A percentile compares a stretch with the other conserved stretches of the same genome.
phyloP scores from a whole-genome alignment of 768 basidiomycete species.

The Auriculariales sp. region DNA sequence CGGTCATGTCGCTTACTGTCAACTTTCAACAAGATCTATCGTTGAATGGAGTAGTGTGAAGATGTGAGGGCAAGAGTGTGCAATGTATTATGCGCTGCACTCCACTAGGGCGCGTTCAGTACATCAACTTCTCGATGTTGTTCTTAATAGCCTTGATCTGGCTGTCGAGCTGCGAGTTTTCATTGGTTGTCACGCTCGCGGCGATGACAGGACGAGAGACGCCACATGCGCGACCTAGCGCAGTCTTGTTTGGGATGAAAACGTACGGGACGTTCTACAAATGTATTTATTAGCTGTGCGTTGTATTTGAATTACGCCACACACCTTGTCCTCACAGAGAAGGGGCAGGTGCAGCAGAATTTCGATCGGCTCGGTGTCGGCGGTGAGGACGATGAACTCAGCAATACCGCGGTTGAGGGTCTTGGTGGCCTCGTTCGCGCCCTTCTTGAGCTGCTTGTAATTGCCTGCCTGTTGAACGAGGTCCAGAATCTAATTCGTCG shows the following conservation, averaged over 20 bases:
- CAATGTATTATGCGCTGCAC: neutral
- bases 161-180: constrained; percentile 76
- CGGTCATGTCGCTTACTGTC: too few species aligned
- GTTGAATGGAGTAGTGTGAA: too few species aligned
- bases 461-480: constrained; percentile 90
- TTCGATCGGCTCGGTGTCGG: constrained; percentile 94
- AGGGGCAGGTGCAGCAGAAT: constrained; percentile 94
- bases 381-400: constrained; percentile 93
- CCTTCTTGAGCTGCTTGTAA: constrained; percentile 98
- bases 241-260: constrained; percentile 90
- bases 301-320: constrained; percentile 7
- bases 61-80: neutral
- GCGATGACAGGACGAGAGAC: constrained; percentile 92
- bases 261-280: constrained; percentile 89
- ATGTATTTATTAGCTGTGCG: neutral
- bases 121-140: constrained; percentile 57
- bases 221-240: constrained; percentile 89
- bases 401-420: constrained; percentile 95
- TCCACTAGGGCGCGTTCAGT: constrained; percentile 12
- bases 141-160: constrained; percentile 82
- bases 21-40: too few species aligned
- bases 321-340: constrained; percentile 93
- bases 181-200: constrained; percentile 91
- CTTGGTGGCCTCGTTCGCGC: constrained; percentile 99
- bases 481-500: constrained; percentile 64